Evolutionary conservation across 495 filamentous ascomycete species (phyloP).

Genomic region (Penicillium bovifimosum): DNA sequence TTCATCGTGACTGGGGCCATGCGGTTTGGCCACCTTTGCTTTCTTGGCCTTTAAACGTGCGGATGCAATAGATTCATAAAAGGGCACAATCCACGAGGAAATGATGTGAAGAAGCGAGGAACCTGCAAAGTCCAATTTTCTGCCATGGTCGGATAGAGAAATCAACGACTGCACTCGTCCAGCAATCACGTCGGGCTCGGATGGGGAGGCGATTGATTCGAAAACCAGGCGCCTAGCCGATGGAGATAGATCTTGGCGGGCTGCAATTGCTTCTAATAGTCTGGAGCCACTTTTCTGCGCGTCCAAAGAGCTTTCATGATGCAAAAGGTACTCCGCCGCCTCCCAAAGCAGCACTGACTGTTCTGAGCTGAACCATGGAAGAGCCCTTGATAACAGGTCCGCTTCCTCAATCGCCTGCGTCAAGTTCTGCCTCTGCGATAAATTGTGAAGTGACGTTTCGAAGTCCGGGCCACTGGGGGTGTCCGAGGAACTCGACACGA

Average conservation of each 20-base stretch:
- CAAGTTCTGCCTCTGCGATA: conserved; percentile 35
- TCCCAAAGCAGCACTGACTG: conserved; percentile 42
- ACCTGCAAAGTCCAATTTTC: conserved; percentile 40
- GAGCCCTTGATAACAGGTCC: conserved; percentile 29
- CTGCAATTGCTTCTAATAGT: conserved; percentile 35
- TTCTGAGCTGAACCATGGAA: conserved; percentile 37
- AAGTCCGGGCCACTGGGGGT: conserved; percentile 37
- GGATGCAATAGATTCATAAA: conserved; percentile 35
- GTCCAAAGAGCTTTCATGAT: conserved; percentile 33
- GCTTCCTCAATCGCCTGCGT: conserved; percentile 39
- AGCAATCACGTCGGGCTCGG: conserved; percentile 37
- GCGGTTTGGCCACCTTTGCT: conserved; percentile 41
- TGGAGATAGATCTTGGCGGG: conserved; percentile 40
- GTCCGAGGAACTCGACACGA: conserved; percentile 43
- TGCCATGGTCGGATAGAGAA: conserved; percentile 41
- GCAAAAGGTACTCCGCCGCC: conserved; percentile 35
- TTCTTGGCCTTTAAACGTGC: conserved; percentile 45
- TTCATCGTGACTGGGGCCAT: conserved; percentile 52
- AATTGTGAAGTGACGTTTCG: conserved; percentile 30
- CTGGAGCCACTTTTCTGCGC: conserved; percentile 34
- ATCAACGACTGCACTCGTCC: conserved; percentile 39
- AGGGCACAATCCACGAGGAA: conserved; percentile 37
- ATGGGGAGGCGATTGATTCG: conserved; percentile 32
- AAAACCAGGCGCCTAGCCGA: conserved; percentile 32
- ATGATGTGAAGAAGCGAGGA: conserved; percentile 39